These are phyloP conservation scores for Fusarium kyushuense DNA, from an alignment of 2,329 filamentous ascomycete genomes.

Conservation along the genomic window DNA sequence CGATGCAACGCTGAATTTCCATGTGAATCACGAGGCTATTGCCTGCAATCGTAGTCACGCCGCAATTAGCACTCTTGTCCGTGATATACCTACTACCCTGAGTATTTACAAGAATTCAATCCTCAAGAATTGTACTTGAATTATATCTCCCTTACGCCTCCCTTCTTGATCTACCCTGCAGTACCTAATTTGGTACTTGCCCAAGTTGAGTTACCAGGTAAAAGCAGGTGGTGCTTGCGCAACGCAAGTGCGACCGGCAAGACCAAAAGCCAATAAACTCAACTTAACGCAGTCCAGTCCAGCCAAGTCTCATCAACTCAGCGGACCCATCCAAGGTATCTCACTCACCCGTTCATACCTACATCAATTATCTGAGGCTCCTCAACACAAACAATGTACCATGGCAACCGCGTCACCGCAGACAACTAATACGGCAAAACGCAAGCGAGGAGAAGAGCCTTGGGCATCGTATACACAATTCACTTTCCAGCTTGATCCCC, in stretches of 20 bases:
- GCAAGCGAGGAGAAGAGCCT: conserved; percentile 58
- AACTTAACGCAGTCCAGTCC: not conserved
- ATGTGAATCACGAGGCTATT: conserved; percentile 33
- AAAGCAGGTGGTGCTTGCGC: conserved; percentile 33
- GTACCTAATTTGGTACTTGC: not conserved
- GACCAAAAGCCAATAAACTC: conserved; percentile 14
- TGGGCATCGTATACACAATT: conserved; percentile 56
- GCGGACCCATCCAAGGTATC: conserved; percentile 13
- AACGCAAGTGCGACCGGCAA: conserved; percentile 14
- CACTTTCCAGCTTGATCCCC: conserved; percentile 62
- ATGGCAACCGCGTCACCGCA: conserved; percentile 46
- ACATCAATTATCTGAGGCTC: conserved; percentile 5
- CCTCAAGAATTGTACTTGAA: conserved; percentile 13
- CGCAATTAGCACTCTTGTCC: not conserved
- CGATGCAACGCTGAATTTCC: conserved; percentile 32
- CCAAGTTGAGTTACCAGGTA: conserved; percentile 19
- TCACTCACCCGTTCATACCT: conserved; percentile 2
- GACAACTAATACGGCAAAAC: conserved; percentile 56
- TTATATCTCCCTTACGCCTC: conserved; percentile 1
- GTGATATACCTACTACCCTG: not conserved
- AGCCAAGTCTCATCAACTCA: conserved; percentile 1
- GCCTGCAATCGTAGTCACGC: conserved; percentile 17
- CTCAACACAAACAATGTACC: conserved; percentile 31
- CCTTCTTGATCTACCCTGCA: conserved; percentile 20
- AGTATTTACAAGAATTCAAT: not conserved